Conservation (phyloP, 768 basidiomycete genomes). For the Trametes meyenii region DNA sequence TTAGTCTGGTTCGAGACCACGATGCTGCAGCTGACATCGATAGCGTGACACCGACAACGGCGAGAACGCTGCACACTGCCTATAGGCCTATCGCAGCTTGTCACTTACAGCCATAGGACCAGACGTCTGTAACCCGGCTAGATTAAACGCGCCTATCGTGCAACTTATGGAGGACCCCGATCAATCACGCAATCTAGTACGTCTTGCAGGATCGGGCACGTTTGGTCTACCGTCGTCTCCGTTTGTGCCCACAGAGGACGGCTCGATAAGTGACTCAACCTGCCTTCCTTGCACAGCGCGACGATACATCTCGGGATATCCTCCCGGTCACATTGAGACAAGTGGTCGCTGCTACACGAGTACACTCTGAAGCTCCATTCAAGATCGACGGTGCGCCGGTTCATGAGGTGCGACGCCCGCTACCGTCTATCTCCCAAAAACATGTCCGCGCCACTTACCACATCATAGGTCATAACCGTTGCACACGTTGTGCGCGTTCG, state of each 20-base stretch:
- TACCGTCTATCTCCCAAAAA: neutral
- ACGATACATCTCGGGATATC: conserved; percentile 14
- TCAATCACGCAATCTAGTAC: neutral
- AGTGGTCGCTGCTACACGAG: conserved; percentile 45
- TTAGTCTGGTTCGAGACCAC: too few species aligned
- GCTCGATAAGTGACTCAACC: neutral
- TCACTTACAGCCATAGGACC: too few species aligned
- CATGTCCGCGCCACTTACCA: neutral
- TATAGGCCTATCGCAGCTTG: neutral
- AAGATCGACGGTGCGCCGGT: conserved; percentile 48
- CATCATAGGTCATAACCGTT: conserved; percentile 50
- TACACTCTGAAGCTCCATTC: conserved; percentile 46
- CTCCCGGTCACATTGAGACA: conserved; percentile 63
- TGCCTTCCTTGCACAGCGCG: neutral
- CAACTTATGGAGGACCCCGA: neutral
- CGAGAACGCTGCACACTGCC: neutral
- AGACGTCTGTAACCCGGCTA: too few species aligned
- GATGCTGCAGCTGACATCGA: neutral
- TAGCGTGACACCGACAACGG: neutral
- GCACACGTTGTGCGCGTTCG: conserved; percentile 41
- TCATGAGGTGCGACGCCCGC: conserved; percentile 37
- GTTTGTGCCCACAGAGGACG: neutral
- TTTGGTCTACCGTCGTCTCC: neutral
- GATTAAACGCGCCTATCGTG: too few species aligned
- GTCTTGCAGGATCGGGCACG: neutral